phyloP scores from a whole-genome alignment of 2,329 filamentous ascomycete genomes.

The Trichoderma sp. region DNA sequence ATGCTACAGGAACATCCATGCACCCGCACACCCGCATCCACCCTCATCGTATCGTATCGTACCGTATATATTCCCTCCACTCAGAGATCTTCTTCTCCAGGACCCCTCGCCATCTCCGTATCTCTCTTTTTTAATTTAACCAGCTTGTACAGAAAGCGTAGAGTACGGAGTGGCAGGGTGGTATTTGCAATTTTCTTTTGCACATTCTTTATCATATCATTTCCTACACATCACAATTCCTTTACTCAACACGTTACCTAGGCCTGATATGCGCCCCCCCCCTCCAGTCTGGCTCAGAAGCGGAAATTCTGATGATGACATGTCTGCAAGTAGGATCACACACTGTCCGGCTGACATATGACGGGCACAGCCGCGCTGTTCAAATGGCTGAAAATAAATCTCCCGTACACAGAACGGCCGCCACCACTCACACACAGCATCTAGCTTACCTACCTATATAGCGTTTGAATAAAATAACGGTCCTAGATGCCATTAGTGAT shows the following conservation, averaged over 20 bases:
- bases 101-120: not conserved
- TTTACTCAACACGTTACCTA: not conserved
- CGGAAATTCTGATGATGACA: not conserved
- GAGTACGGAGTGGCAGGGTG: not conserved
- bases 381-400: constrained; percentile 12
- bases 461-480: not conserved
- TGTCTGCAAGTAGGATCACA: constrained; percentile 12
- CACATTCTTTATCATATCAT: constrained; percentile 10
- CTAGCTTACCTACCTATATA: constrained; percentile 7
- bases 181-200: not conserved
- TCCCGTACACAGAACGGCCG: not conserved
- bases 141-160: not conserved
- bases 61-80: not conserved
- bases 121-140: not conserved
- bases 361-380: constrained; percentile 11
- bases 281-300: not conserved
- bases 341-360: constrained; percentile 21
- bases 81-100: not conserved
- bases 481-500: constrained; percentile 4
- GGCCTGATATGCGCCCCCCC: not conserved
- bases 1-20: not conserved
- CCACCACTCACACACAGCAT: not conserved
- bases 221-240: constrained; percentile 11
- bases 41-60: not conserved
- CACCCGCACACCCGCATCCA: not conserved